phyloP scores from a whole-genome alignment of 495 filamentous ascomycete species.

The Hyaloscypha variabilis region DNA sequence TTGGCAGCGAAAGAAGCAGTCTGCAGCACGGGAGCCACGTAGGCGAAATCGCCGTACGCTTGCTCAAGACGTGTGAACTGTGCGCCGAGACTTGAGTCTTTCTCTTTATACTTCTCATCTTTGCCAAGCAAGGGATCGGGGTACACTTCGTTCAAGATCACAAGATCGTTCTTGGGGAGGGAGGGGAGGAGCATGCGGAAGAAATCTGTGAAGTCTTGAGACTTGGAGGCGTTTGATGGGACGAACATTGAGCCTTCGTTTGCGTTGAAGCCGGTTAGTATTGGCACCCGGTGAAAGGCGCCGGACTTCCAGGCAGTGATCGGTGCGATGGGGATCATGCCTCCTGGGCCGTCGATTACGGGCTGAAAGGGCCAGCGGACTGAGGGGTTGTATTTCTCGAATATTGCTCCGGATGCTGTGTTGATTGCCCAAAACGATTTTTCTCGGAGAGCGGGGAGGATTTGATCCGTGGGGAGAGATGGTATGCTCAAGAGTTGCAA shows the following conservation, averaged over 20 bases:
- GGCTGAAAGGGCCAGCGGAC: constrained; percentile 72
- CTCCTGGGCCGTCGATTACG: constrained; percentile 58
- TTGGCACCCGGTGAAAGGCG: constrained; percentile 57
- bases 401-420: constrained; percentile 52
- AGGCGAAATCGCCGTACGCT: constrained; percentile 68
- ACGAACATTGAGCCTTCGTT: constrained; percentile 68
- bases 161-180: constrained; percentile 46
- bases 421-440: constrained; percentile 49
- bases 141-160: constrained; percentile 55
- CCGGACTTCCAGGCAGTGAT: constrained; percentile 55
- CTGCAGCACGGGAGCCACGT: constrained; percentile 66
- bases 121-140: constrained; percentile 51
- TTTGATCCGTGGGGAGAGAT: constrained; percentile 41
- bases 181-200: constrained; percentile 58
- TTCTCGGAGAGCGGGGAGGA: constrained; percentile 54
- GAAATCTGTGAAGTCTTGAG: constrained; percentile 54
- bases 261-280: constrained; percentile 66
- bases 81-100: constrained; percentile 42
- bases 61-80: constrained; percentile 64
- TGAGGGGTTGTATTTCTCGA: constrained; percentile 52
- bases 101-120: constrained; percentile 43
- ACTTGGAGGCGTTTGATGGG: constrained; percentile 43
- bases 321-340: constrained; percentile 58
- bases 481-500: constrained; percentile 44
- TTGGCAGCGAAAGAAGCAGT: constrained; percentile 54